A percentile compares a stretch with the other conserved stretches of the same genome.
These are phyloP conservation scores for Phaseolus lunatus DNA, from an alignment of 306 rosid species.

Conservation along the genomic window DNA sequence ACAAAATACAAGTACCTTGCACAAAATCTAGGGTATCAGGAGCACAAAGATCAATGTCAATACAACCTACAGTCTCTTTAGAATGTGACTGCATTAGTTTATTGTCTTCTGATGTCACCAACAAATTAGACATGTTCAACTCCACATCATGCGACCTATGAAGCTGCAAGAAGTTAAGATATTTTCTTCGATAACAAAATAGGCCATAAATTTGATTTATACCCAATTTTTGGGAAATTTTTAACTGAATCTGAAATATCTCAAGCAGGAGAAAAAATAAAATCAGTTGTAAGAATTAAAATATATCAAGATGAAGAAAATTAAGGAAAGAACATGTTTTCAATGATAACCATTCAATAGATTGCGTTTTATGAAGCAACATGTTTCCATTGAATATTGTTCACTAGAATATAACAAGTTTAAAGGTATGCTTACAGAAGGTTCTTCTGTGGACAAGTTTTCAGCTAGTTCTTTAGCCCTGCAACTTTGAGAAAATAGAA, in stretches of 20 bases:
- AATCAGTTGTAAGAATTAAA: background rate
- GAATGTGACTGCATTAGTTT: conserved; percentile 41
- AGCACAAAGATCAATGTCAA: conserved; percentile 56
- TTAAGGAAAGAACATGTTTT: conserved; percentile 22
- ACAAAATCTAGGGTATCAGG: conserved; percentile 60
- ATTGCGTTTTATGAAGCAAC: conserved; percentile 21
- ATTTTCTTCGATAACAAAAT: conserved; percentile 47
- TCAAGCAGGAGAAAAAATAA: conserved; percentile 6
- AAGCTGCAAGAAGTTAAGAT: conserved; percentile 74
- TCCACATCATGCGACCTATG: conserved; percentile 58
- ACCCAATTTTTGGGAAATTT: conserved; percentile 2
- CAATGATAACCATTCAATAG: conserved; percentile 17
- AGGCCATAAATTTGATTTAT: conserved; percentile 35
- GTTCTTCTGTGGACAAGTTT: conserved; percentile 51
- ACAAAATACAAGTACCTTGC: conserved; percentile 56
- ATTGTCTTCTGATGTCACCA: conserved; percentile 50
- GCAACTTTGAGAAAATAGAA: conserved; percentile 42
- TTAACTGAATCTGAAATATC: background rate
- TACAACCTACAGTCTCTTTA: conserved; percentile 44
- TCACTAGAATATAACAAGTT: conserved; percentile 24
- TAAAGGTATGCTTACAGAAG: conserved; percentile 55
- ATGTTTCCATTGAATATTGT: conserved; percentile 27
- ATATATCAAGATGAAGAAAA: conserved; percentile 18
- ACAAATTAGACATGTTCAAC: conserved; percentile 43
- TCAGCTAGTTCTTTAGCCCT: conserved; percentile 46